Percentiles rank a stretch among this genome's conserved stretches.
Evolutionary conservation across 2,329 filamentous ascomycete genomes (phyloP).

Genomic region (Cryphonectria nitschkei): DNA sequence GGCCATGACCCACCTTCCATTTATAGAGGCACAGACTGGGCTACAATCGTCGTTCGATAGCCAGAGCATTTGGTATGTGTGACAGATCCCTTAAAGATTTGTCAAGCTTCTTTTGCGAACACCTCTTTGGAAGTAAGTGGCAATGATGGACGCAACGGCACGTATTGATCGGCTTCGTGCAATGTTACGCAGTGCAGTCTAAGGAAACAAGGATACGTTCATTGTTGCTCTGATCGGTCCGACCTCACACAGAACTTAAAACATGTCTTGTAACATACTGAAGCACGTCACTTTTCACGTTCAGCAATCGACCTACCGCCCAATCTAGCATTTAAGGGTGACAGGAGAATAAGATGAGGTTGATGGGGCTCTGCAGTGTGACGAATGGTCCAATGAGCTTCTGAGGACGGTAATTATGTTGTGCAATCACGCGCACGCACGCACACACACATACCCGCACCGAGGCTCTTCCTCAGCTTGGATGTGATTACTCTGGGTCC

Average conservation of each 20-base stretch:
- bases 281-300: background rate
- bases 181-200: background rate
- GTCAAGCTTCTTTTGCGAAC: background rate
- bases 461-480: background rate
- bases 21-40: background rate
- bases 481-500: background rate
- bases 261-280: background rate
- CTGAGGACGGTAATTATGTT: background rate
- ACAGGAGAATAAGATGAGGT: constrained; percentile 11
- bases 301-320: background rate
- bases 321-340: constrained; percentile 4
- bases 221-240: no score
- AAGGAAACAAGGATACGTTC: background rate
- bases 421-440: background rate
- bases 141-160: background rate
- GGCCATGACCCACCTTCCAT: no score
- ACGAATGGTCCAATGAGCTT: background rate
- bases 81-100: background rate
- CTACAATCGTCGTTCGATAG: background rate
- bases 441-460: background rate
- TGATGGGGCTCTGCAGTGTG: background rate
- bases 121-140: background rate
- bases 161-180: background rate
- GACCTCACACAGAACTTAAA: background rate
- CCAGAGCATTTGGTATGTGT: background rate